Conservation (phyloP, 2,329 filamentous ascomycete species). For the Sarocladium strictum region DNA sequence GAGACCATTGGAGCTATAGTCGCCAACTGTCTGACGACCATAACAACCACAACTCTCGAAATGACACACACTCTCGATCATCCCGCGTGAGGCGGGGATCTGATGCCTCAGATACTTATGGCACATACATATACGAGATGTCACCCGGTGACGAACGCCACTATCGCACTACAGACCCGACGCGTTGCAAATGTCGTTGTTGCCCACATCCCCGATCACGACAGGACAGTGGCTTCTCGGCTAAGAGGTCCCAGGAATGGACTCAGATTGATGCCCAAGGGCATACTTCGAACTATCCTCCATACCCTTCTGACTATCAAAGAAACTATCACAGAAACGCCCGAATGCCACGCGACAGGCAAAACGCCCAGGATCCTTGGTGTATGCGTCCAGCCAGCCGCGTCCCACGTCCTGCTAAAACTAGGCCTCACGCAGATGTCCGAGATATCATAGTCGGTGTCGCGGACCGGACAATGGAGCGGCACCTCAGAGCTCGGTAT, state of each 20-base stretch:
- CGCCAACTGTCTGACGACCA: background rate
- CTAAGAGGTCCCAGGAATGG: background rate
- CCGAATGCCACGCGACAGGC: background rate
- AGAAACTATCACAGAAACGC: background rate
- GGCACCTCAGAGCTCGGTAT: background rate
- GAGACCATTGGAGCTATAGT: background rate
- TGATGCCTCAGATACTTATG: background rate
- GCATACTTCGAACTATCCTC: background rate
- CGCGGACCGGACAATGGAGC: background rate
- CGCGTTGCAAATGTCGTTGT: background rate
- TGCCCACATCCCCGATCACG: background rate
- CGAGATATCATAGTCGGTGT: background rate
- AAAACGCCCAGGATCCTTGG: background rate
- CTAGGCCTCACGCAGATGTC: background rate
- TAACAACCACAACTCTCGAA: background rate
- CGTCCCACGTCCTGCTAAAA: background rate
- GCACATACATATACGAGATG: constrained; percentile 7
- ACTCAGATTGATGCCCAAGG: background rate
- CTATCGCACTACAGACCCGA: background rate
- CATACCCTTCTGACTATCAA: background rate
- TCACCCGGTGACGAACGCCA: background rate
- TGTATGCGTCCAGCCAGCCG: background rate
- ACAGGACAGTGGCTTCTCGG: background rate
- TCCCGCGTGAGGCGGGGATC: background rate
- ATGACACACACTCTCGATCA: background rate